phyloP scores from a whole-genome alignment of 805 yeast species.

The Yarrowia sp. region DNA sequence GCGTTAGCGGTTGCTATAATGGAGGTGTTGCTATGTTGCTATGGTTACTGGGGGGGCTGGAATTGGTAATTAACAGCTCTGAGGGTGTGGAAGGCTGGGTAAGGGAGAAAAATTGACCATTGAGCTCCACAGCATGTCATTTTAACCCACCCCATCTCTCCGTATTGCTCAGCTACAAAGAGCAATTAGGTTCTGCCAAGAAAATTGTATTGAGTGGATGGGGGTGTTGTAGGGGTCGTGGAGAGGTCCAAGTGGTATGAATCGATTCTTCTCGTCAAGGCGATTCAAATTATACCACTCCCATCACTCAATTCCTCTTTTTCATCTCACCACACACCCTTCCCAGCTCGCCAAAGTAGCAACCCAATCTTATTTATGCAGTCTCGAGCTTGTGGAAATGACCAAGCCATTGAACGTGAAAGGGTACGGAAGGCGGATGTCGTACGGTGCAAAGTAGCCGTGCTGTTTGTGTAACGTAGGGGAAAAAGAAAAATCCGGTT shows the following conservation, averaged over 20 bases:
- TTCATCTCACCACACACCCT: no score
- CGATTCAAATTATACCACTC: not conserved
- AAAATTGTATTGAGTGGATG: no score
- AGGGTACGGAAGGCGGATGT: not conserved
- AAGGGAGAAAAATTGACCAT: no score
- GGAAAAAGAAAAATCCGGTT: no score
- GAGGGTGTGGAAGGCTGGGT: no score
- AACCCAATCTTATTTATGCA: constrained; percentile 2
- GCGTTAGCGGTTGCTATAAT: not conserved
- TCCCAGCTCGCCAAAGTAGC: not conserved
- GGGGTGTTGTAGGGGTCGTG: not conserved
- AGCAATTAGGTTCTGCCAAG: no score
- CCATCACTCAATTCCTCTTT: not conserved
- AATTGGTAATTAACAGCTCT: no score
- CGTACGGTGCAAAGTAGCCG: no score
- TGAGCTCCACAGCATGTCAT: no score
- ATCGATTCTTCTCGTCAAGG: not conserved
- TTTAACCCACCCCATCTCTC: not conserved
- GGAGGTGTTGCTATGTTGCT: not conserved
- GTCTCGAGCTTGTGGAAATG: no score
- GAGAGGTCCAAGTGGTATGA: not conserved
- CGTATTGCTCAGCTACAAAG: constrained; percentile 1
- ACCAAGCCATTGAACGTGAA: not conserved
- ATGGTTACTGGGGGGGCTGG: not conserved
- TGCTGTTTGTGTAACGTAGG: no score